phyloP scores from a whole-genome alignment of 371 early-diverging fungal genomes.

The Mortierella sp. region DNA sequence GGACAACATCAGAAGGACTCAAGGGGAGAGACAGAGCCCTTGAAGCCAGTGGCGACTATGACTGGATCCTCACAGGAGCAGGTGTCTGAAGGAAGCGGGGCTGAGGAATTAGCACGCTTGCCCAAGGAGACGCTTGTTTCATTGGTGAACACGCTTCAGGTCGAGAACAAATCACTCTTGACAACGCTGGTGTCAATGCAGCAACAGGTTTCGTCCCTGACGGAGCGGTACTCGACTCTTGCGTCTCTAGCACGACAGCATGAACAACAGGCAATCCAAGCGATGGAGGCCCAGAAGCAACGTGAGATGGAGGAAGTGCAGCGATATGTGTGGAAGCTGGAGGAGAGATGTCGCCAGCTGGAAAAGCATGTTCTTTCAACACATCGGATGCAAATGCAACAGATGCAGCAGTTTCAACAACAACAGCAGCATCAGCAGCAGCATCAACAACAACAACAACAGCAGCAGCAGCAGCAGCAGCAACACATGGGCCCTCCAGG shows the following conservation, averaged over 20 bases:
- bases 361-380: slow-evolving; percentile 41
- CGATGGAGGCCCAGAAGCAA: slow-evolving; percentile 61
- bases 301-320: slow-evolving; percentile 64
- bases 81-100: neutral
- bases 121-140: slow-evolving; percentile 48
- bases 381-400: slow-evolving; percentile 40
- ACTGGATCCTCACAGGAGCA: neutral
- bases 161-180: slow-evolving; percentile 60
- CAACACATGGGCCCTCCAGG: slow-evolving; percentile 9
- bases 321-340: slow-evolving; percentile 56
- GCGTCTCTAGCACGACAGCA: slow-evolving; percentile 61
- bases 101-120: slow-evolving; percentile 44
- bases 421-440: slow-evolving; percentile 37
- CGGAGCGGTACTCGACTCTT: slow-evolving; percentile 58
- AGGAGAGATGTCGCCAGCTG: slow-evolving; percentile 52
- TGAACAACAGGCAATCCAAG: slow-evolving; percentile 59
- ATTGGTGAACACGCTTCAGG: slow-evolving; percentile 58
- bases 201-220: slow-evolving; percentile 63
- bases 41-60: too few relatives aligned
- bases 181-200: slow-evolving; percentile 60
- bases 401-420: slow-evolving; percentile 39
- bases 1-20: too few relatives aligned
- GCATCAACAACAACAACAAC: slow-evolving; percentile 34
- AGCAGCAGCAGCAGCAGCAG: slow-evolving; percentile 28
- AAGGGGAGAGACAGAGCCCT: too few relatives aligned